A percentile compares a stretch with the other conserved stretches of the same genome.
phyloP scores from a whole-genome alignment of 768 basidiomycete species.

The Mrakia blollopis region DNA sequence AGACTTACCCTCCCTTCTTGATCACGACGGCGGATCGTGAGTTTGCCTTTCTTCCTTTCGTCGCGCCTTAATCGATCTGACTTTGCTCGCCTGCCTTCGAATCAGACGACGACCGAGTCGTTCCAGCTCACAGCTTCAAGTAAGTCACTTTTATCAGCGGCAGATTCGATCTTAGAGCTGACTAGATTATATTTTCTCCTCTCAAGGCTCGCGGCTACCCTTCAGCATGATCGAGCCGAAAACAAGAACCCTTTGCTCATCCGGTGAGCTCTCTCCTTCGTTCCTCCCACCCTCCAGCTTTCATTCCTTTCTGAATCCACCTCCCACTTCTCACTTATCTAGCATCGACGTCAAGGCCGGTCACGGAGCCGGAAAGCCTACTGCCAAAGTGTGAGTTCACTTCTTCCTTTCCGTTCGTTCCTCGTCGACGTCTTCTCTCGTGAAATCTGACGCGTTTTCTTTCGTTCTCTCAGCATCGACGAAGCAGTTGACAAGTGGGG shows the following conservation, averaged over 20 bases:
- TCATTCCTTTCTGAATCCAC: no score
- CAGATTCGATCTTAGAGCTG: not conserved
- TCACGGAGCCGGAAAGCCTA: conserved; percentile 74
- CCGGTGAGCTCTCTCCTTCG: conserved; percentile 44
- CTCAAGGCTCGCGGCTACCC: conserved; percentile 58
- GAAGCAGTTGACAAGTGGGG: conserved; percentile 73
- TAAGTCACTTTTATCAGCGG: not conserved
- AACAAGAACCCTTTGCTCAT: conserved; percentile 71
- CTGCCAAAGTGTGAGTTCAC: conserved; percentile 55
- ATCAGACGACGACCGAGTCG: conserved; percentile 78
- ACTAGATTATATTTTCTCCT: not conserved
- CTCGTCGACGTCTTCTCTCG: not conserved
- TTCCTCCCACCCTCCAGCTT: no score
- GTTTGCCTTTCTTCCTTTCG: conserved; percentile 39
- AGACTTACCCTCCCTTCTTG: conserved; percentile 61
- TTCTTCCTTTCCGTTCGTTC: not conserved
- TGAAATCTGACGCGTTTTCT: no score
- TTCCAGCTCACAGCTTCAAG: conserved; percentile 80
- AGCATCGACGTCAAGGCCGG: conserved; percentile 49
- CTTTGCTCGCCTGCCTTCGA: not conserved
- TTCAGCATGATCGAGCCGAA: conserved; percentile 60
- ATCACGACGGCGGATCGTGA: conserved; percentile 77
- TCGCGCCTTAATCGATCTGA: not conserved
- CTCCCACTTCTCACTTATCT: no score
- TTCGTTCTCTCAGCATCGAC: conserved; percentile 54